These are phyloP conservation scores for Aureoboletus auriporus DNA, from an alignment of 768 basidiomycete species.

Conservation along the genomic window DNA sequence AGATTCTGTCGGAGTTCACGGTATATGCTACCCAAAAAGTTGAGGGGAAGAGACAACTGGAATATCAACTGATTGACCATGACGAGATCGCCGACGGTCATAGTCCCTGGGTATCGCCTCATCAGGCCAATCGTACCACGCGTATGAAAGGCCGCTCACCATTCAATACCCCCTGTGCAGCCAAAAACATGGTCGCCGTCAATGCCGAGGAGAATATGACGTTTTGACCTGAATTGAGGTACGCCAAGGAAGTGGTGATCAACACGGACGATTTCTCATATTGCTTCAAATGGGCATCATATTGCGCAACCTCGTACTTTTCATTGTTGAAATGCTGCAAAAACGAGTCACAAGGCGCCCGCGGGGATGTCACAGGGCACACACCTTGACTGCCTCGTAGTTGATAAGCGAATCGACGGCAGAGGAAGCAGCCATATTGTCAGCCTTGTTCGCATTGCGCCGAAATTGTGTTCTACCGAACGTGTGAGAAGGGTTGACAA, in stretches of 20 bases:
- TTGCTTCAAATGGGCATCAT: constrained; percentile 79
- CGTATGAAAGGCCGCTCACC: constrained; percentile 40
- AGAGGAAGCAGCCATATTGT: constrained; percentile 91
- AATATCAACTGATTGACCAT: constrained; percentile 99
- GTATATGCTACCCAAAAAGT: constrained; percentile 96
- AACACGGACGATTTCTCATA: constrained; percentile 93
- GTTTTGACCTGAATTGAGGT: constrained; percentile 94
- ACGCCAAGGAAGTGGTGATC: constrained; percentile 91
- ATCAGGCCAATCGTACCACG: not conserved
- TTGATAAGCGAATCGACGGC: constrained; percentile 97
- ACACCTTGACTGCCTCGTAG: constrained; percentile 96
- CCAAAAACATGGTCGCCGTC: constrained; percentile 94
- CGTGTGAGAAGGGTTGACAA: not conserved
- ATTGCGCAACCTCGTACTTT: constrained; percentile 82
- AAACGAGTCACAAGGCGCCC: not conserved
- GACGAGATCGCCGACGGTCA: constrained; percentile 97
- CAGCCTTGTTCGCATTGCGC: constrained; percentile 91
- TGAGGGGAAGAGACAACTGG: constrained; percentile 92
- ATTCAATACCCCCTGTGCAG: constrained; percentile 89
- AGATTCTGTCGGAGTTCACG: constrained; percentile 95
- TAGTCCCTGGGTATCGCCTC: constrained; percentile 58
- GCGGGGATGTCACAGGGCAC: constrained; percentile 4
- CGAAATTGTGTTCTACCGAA: constrained; percentile 79
- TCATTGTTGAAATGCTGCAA: constrained; percentile 96
- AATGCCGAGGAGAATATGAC: constrained; percentile 93